These are phyloP conservation scores for Thamnidium elegans DNA, from an alignment of 192 early-diverging fungal genomes.

Conservation along the genomic window DNA sequence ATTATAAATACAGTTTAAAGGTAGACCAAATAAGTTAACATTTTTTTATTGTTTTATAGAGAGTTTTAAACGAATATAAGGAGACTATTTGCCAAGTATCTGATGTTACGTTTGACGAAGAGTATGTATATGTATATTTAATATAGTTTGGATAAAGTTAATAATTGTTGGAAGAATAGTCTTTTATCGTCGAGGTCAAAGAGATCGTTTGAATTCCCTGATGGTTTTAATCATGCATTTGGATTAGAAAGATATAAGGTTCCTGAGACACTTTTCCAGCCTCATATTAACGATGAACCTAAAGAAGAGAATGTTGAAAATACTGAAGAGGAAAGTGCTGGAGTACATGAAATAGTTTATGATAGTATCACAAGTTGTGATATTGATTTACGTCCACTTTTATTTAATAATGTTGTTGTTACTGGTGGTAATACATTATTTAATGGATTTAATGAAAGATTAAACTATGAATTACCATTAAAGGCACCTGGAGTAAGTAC, in stretches of 20 bases:
- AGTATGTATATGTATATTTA: conserved; percentile 41
- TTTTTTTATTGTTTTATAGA: conserved; percentile 40
- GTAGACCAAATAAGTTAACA: not conserved
- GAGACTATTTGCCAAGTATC: conserved; percentile 88
- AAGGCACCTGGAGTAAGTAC: conserved; percentile 65
- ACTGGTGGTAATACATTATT: conserved; percentile 89
- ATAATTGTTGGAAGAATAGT: conserved; percentile 24
- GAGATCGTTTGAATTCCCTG: conserved; percentile 92
- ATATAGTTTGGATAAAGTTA: not conserved
- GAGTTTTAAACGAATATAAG: conserved; percentile 90
- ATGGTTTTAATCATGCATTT: conserved; percentile 86
- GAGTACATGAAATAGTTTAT: conserved; percentile 72
- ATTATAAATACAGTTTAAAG: not conserved
- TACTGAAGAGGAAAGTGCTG: conserved; percentile 31
- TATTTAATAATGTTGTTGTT: conserved; percentile 81
- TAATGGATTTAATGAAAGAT: conserved; percentile 84
- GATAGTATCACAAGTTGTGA: conserved; percentile 78
- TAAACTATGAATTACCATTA: conserved; percentile 66
- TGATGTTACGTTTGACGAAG: conserved; percentile 65
- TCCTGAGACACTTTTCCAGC: conserved; percentile 88
- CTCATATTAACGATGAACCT: conserved; percentile 16
- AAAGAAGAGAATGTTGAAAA: not conserved
- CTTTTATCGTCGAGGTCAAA: conserved; percentile 59
- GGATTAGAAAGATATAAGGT: conserved; percentile 76
- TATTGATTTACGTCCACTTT: conserved; percentile 78